phyloP scores from a whole-genome alignment of 2,329 filamentous ascomycete genomes.

The Colletotrichum orbiculare region DNA sequence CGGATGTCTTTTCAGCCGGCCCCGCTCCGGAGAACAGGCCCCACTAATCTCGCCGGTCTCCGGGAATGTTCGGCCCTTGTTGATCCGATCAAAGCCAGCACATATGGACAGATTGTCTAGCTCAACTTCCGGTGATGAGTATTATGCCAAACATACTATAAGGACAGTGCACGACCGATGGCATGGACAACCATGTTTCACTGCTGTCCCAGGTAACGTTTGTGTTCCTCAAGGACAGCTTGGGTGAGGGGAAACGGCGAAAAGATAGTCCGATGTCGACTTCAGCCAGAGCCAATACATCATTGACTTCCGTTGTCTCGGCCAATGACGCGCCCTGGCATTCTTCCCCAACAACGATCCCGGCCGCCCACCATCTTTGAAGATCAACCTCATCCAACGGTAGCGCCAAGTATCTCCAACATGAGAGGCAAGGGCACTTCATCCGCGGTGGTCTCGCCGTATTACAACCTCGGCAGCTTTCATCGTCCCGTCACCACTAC shows the following conservation, averaged over 20 bases:
- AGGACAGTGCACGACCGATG: no score
- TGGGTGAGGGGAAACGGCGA: conserved; percentile 14
- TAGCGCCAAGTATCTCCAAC: conserved; percentile 9
- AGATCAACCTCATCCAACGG: conserved; percentile 2
- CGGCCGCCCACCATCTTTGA: conserved; percentile 7
- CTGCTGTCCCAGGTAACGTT: no score
- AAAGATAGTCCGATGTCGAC: conserved; percentile 30
- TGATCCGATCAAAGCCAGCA: no score
- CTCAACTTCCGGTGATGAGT: no score
- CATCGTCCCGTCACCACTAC: conserved; percentile 65
- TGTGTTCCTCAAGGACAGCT: no score
- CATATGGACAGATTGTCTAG: no score
- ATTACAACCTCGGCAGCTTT: conserved; percentile 73
- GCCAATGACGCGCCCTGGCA: conserved; percentile 26
- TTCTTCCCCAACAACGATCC: conserved; percentile 14
- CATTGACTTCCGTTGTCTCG: conserved; percentile 23
- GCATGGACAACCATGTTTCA: no score
- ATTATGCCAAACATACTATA: no score
- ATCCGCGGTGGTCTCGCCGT: conserved; percentile 17
- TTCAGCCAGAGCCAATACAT: conserved; percentile 13
- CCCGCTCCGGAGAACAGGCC: no score
- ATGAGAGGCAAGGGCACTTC: conserved; percentile 33
- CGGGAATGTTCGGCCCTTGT: no score
- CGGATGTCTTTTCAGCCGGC: no score
- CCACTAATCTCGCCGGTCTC: no score